Evolutionary conservation across 257 asterid species (phyloP), one percentile per base, ranked within the genome.

Genomic region (Buddleja alternifolia): DNA sequence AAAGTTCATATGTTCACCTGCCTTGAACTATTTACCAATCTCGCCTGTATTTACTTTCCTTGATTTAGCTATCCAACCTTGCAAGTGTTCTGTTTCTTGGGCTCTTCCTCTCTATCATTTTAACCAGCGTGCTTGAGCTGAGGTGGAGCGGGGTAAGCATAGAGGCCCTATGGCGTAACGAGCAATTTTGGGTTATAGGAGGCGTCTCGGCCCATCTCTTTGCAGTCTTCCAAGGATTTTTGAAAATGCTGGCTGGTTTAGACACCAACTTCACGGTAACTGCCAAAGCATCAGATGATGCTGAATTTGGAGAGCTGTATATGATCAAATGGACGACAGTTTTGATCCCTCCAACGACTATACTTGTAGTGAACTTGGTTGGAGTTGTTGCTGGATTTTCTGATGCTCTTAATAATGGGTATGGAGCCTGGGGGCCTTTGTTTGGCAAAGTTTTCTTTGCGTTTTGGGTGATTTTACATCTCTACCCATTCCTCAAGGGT

Each of bases 111-210:
- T 90, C 99, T 67, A 90, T 93, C 78, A 93, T 93, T 3, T 40
- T 70, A 1, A 90, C 99, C 8, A 81, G 96, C 63, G 94, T 90
- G 56, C 88, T 93, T 12, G 99, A 93, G 87, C 81, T 93, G 60
- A 70, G 94, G 71, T 93, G 99, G 99, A 93, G 99, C 67, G 95
- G 97, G 2, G 93, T 93, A 21, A 83, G 97, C 85, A 84, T 93
- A 41, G 99, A 93, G 79, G 99, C 92, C 1, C 64, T 87, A 72
- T 93, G 99, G 99, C 84, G 97, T 21, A 93, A 90, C 71, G 99
- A 93, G 88, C 99, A 93, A 84, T 93, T 93, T 41, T 93, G 99
- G 99, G 99, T 93, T 3, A 90, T 93, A 24, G 98, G 98, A 9
- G 98, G 98, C 23, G 97, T 93, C 24, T 93, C 98, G 14, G 98